phyloP scores from a whole-genome alignment of 352 stramenopile genomes.

The Pythium brachiatum region DNA sequence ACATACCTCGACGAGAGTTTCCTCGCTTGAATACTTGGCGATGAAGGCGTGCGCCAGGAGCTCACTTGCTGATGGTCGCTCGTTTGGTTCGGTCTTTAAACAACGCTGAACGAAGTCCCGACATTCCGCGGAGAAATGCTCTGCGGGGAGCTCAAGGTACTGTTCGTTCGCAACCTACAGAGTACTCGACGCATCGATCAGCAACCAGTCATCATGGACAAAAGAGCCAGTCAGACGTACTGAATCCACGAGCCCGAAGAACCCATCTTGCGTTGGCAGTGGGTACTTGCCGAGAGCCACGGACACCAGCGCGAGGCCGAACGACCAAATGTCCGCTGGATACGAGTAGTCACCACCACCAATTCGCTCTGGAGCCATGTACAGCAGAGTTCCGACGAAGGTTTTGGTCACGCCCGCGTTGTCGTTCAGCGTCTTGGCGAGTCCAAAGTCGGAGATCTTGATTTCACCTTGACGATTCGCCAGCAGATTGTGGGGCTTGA shows the following conservation, averaged over 20 bases:
- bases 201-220: background rate
- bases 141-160: constrained; percentile 57
- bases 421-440: constrained; percentile 79
- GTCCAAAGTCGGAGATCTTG: constrained; percentile 89
- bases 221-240: constrained; percentile 25
- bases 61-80: constrained; percentile 58
- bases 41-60: constrained; percentile 76
- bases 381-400: constrained; percentile 92
- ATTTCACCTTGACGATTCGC: constrained; percentile 84
- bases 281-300: constrained; percentile 83
- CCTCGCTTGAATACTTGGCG: constrained; percentile 57
- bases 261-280: constrained; percentile 82
- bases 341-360: constrained; percentile 90
- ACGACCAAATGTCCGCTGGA: constrained; percentile 85
- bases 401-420: constrained; percentile 80
- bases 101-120: constrained; percentile 74
- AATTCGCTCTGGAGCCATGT: constrained; percentile 95
- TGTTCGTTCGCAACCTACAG: constrained; percentile 75
- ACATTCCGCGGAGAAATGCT: constrained; percentile 67
- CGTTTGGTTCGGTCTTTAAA: constrained; percentile 59
- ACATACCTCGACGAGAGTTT: constrained; percentile 65
- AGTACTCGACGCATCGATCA: background rate
- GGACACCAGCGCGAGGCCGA: constrained; percentile 72
- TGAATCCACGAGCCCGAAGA: constrained; percentile 86
- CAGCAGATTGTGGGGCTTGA: constrained; percentile 91